phyloP scores from a whole-genome alignment of 2,329 filamentous ascomycete genomes.

The Aspergillus ruber region DNA sequence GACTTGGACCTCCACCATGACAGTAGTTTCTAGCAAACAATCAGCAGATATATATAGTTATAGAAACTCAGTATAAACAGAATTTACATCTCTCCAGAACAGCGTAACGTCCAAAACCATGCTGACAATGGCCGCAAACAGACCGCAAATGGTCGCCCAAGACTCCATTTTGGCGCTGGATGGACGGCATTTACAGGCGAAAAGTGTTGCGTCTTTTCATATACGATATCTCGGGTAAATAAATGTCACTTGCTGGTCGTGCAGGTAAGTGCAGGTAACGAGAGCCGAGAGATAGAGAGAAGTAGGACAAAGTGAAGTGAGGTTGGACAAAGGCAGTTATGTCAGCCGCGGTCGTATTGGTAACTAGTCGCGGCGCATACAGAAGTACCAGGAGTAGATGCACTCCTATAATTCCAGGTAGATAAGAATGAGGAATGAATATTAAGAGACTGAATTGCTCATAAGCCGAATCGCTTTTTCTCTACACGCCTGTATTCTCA shows the following conservation, averaged over 20 bases:
- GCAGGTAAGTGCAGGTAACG: neutral
- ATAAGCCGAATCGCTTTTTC: constrained; percentile 12
- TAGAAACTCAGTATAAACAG: neutral
- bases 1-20: constrained; percentile 62
- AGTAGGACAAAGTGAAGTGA: no score
- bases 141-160: constrained; percentile 18
- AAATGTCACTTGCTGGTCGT: no score
- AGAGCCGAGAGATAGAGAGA: no score
- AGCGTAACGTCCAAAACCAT: constrained; percentile 56
- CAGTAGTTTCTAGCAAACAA: constrained; percentile 53
- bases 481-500: constrained; percentile 21
- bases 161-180: constrained; percentile 13
- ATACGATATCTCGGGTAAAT: constrained; percentile 1
- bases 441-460: constrained; percentile 14
- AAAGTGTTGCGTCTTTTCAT: constrained; percentile 15
- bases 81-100: constrained; percentile 57
- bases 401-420: no score
- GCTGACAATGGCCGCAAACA: constrained; percentile 43
- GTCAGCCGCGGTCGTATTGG: no score
- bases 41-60: neutral
- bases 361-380: no score
- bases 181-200: neutral
- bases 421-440: constrained; percentile 1
- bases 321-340: no score
- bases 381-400: no score